Evolutionary conservation across 2,329 filamentous ascomycete genomes (phyloP).

Genomic region (Zasmidium cellare): DNA sequence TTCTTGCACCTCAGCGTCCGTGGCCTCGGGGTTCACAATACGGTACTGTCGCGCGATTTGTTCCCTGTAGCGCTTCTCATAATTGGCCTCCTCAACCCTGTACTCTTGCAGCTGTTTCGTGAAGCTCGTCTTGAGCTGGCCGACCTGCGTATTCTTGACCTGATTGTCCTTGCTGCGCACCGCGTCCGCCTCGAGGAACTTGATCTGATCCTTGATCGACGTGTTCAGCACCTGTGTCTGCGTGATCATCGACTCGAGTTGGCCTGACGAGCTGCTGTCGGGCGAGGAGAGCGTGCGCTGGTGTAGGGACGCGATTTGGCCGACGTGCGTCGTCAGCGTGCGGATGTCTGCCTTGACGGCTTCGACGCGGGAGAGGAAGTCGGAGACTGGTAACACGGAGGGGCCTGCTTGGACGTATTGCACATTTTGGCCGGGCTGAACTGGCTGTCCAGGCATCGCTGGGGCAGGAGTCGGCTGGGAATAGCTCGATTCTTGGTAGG

Average conservation of each 20-base stretch:
- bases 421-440: conserved; percentile 52
- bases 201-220: conserved; percentile 77
- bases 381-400: conserved; percentile 58
- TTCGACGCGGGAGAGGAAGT: conserved; percentile 68
- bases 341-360: conserved; percentile 68
- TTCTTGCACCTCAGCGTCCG: conserved; percentile 68
- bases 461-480: conserved; percentile 14
- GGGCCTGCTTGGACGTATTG: conserved; percentile 44
- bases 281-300: conserved; percentile 69
- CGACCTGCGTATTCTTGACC: conserved; percentile 69
- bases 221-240: conserved; percentile 72
- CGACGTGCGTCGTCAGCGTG: conserved; percentile 65
- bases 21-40: conserved; percentile 71
- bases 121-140: conserved; percentile 70
- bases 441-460: conserved; percentile 42
- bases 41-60: conserved; percentile 78
- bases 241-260: conserved; percentile 67
- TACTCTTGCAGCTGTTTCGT: conserved; percentile 70
- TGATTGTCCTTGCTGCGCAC: conserved; percentile 62
- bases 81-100: conserved; percentile 69
- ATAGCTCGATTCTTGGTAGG: conserved; percentile 6
- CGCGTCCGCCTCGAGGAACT: conserved; percentile 70
- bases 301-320: conserved; percentile 68
- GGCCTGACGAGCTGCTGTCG: conserved; percentile 53
- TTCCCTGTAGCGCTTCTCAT: conserved; percentile 70